These are phyloP conservation scores for Eucalyptus sp. DNA, from an alignment of 345 rosid genomes.

Conservation along the genomic window DNA sequence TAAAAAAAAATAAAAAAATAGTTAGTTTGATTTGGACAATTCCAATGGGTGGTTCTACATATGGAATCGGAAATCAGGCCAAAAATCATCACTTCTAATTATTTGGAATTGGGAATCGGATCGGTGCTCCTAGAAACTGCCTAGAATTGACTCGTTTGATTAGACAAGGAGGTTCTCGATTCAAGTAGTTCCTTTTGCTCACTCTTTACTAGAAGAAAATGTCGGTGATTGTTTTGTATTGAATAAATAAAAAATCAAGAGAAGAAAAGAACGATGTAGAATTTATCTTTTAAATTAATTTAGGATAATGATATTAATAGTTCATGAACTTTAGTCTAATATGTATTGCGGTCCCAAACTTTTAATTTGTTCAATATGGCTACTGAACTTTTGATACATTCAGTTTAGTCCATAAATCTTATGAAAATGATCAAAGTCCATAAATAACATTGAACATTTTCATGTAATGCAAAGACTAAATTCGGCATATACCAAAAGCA, in stretches of 20 bases:
- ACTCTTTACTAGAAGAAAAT: no score
- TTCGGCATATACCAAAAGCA: rapidly evolving
- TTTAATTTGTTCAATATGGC: no score
- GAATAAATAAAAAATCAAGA: neutral
- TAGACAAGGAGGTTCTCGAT: rapidly evolving
- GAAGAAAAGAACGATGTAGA: no score
- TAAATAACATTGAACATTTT: rapidly evolving
- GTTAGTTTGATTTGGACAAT: rapidly evolving
- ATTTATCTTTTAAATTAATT: neutral
- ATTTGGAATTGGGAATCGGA: no score
- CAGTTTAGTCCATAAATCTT: rapidly evolving
- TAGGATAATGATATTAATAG: neutral
- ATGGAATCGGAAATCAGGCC: rapidly evolving
- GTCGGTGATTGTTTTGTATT: no score
- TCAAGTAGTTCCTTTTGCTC: rapidly evolving
- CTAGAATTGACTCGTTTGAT: rapidly evolving
- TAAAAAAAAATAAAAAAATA: no score
- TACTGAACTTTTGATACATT: rapidly evolving
- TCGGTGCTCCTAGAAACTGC: rapidly evolving
- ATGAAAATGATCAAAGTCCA: no score
- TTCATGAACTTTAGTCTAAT: no score
- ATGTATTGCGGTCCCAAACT: rapidly evolving
- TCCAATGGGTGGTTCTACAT: no score
- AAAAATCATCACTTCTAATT: no score
- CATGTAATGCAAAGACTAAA: rapidly evolving